Percentiles rank a stretch among this genome's conserved stretches.
phyloP scores from a whole-genome alignment of 306 rosid species.

The Astragalus membranaceus region DNA sequence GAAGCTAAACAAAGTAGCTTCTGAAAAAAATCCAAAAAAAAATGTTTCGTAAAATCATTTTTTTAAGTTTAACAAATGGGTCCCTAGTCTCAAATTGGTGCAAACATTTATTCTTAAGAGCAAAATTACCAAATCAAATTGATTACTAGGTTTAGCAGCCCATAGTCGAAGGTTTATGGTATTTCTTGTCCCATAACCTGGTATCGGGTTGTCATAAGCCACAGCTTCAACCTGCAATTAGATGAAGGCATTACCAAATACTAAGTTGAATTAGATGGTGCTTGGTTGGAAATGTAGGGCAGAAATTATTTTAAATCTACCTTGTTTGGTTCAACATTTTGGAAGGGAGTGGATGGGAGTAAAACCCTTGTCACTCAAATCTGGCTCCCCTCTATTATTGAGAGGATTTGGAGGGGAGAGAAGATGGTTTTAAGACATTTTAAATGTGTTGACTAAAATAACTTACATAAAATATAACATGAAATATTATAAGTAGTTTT shows the following conservation, averaged over 20 bases:
- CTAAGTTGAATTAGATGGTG: conserved; percentile 6
- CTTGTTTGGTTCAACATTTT: not conserved
- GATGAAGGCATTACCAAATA: conserved; percentile 17
- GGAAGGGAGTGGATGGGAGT: not conserved
- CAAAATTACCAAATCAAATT: conserved; percentile 50
- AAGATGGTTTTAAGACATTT: not conserved
- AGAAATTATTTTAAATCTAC: not conserved
- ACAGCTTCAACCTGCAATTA: conserved; percentile 66
- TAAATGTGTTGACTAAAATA: not conserved
- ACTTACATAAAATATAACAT: not conserved
- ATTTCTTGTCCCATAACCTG: conserved; percentile 75
- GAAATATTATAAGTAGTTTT: not conserved
- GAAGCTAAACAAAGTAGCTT: not conserved
- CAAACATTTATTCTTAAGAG: not conserved
- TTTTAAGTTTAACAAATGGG: not conserved
- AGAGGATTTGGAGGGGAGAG: not conserved
- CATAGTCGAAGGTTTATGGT: conserved; percentile 69
- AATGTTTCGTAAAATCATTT: not conserved
- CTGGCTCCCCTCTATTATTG: not conserved
- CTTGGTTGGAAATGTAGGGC: not conserved
- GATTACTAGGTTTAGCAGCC: conserved; percentile 72
- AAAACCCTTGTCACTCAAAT: not conserved
- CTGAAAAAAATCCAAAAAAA: not conserved
- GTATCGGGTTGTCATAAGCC: conserved; percentile 77
- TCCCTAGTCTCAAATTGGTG: not conserved